Conservation (phyloP, 139 green algal species). For the Tetratostichococcus sp. region DNA sequence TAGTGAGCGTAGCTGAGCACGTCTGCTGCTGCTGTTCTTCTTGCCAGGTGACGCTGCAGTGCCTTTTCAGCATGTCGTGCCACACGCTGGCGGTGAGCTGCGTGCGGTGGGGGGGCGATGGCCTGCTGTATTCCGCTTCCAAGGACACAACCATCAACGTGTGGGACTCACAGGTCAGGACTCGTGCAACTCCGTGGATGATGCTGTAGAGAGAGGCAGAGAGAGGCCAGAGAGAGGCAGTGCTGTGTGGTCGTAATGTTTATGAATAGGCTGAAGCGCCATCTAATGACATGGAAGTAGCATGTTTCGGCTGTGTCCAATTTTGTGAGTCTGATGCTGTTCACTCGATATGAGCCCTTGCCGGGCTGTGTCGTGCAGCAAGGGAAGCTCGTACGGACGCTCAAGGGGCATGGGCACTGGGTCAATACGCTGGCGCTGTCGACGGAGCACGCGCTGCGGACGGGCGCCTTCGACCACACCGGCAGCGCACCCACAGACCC, state of each 20-base stretch:
- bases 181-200: too few species aligned
- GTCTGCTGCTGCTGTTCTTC: too few species aligned
- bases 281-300: too few species aligned
- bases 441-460: constrained; percentile 82
- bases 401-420: constrained; percentile 96
- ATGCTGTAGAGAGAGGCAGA: too few species aligned
- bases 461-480: constrained; percentile 87
- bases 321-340: neutral
- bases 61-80: constrained; percentile 51
- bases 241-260: too few species aligned
- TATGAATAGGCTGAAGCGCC: too few species aligned
- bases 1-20: neutral
- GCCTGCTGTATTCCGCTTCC: constrained; percentile 80
- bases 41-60: constrained; percentile 16
- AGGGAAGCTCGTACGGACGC: constrained; percentile 66
- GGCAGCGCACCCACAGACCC: constrained; percentile 43
- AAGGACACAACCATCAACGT: constrained; percentile 85
- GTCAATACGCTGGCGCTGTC: constrained; percentile 95
- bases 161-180: constrained; percentile 69
- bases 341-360: too few species aligned
- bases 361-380: too few species aligned
- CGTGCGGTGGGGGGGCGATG: constrained; percentile 91
- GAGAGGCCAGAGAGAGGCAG: too few species aligned
- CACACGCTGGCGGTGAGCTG: constrained; percentile 72
- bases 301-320: too few species aligned